Evolutionary conservation across 805 yeast species (phyloP).

Genomic region (Saccharomycopsis selenospora): DNA sequence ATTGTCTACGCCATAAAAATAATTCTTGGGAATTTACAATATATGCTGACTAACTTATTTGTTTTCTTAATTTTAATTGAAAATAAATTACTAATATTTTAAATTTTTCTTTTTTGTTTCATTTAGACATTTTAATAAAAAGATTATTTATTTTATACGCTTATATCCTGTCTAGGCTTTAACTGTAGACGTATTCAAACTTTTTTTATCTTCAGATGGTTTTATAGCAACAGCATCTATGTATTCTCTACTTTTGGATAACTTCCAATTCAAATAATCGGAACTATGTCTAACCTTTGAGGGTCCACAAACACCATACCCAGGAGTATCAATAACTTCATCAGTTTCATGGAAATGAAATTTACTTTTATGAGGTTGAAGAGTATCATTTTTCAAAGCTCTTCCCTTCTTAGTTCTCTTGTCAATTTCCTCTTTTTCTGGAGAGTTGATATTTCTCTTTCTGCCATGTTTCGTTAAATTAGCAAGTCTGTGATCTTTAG

Average conservation of each 20-base stretch:
- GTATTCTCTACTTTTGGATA: slow-evolving; percentile 6
- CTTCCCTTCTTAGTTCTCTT: slow-evolving; percentile 25
- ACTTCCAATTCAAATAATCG: slow-evolving; percentile 58
- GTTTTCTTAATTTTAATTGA: too few species aligned
- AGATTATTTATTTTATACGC: too few species aligned
- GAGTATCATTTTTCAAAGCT: slow-evolving; percentile 22
- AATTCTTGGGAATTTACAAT: too few species aligned
- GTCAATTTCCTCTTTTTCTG: slow-evolving; percentile 23
- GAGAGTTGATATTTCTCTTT: slow-evolving; percentile 17
- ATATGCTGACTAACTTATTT: too few species aligned
- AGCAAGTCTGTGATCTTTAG: background rate
- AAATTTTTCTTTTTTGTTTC: too few species aligned
- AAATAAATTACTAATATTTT: too few species aligned
- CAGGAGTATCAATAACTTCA: slow-evolving; percentile 20
- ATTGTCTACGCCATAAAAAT: too few species aligned
- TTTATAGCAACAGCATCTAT: too few species aligned
- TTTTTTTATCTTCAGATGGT: too few species aligned
- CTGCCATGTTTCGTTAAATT: background rate
- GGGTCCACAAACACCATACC: slow-evolving; percentile 26
- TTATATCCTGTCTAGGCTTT: too few species aligned
- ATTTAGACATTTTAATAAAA: too few species aligned
- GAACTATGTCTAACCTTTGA: slow-evolving; percentile 64
- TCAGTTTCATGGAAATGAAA: slow-evolving; percentile 10
- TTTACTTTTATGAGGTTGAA: slow-evolving; percentile 12
- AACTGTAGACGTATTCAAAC: too few species aligned